Conservation (phyloP, 1,284 basidiomycete genomes). For the Pholiota adiposa region DNA sequence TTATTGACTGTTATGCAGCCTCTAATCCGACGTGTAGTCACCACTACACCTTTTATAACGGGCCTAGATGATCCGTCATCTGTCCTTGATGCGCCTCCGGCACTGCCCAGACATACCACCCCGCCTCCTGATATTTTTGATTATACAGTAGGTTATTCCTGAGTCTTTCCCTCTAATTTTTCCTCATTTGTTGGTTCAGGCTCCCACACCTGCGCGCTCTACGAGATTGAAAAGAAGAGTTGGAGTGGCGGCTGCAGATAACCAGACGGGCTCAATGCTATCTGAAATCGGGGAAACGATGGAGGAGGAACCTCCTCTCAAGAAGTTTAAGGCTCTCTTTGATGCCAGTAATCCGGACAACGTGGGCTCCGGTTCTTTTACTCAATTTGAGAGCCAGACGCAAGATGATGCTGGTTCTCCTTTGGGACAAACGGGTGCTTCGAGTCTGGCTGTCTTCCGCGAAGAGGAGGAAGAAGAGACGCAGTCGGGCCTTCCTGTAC, state of each 20-base stretch:
- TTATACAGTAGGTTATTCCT: slow-evolving; percentile 10
- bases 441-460: slow-evolving; percentile 41
- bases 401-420: background rate
- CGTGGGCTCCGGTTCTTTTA: background rate
- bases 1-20: slow-evolving; percentile 18
- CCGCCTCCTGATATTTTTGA: slow-evolving; percentile 1
- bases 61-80: slow-evolving; percentile 41
- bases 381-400: slow-evolving; percentile 11
- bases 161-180: background rate
- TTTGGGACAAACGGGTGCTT: slow-evolving; percentile 15
- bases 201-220: slow-evolving; percentile 21
- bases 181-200: slow-evolving; percentile 8
- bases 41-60: slow-evolving; percentile 33
- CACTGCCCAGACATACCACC: slow-evolving; percentile 14
- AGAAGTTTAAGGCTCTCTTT: slow-evolving; percentile 73
- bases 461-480: slow-evolving; percentile 67
- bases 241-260: slow-evolving; percentile 6
- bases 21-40: slow-evolving; percentile 38
- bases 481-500: slow-evolving; percentile 18
- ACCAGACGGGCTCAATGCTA: slow-evolving; percentile 10
- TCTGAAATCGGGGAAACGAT: slow-evolving; percentile 25
- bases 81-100: slow-evolving; percentile 27
- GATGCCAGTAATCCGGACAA: slow-evolving; percentile 65
- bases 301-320: slow-evolving; percentile 56
- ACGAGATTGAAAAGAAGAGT: slow-evolving; percentile 25